Percentiles rank a stretch among this genome's conserved stretches.
phyloP scores from a whole-genome alignment of 1,284 basidiomycete species.

The Irpex sp. region DNA sequence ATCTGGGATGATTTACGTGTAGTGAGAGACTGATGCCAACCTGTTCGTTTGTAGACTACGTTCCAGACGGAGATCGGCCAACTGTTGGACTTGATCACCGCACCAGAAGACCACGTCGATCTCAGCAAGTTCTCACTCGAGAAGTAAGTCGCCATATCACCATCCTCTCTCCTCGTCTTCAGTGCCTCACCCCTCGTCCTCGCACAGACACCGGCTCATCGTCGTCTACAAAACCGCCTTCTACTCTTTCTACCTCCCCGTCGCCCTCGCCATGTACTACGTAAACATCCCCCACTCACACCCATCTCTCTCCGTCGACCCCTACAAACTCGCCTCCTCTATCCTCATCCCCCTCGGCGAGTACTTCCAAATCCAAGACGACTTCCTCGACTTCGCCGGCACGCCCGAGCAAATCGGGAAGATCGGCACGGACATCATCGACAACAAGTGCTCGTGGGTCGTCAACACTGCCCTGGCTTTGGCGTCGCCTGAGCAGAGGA shows the following conservation, averaged over 20 bases:
- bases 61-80: slow-evolving; percentile 97
- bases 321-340: slow-evolving; percentile 78
- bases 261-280: slow-evolving; percentile 90
- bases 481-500: slow-evolving; percentile 53
- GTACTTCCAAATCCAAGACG: slow-evolving; percentile 99
- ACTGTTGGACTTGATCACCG: slow-evolving; percentile 93
- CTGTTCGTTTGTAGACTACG: slow-evolving; percentile 50
- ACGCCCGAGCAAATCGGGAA: slow-evolving; percentile 94
- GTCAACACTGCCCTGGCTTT: slow-evolving; percentile 83
- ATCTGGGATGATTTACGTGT: too few relatives aligned
- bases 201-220: slow-evolving; percentile 81
- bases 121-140: slow-evolving; percentile 84
- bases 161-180: not conserved
- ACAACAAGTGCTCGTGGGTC: slow-evolving; percentile 99
- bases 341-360: slow-evolving; percentile 94
- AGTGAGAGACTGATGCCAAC: too few relatives aligned
- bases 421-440: slow-evolving; percentile 96
- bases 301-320: slow-evolving; percentile 33
- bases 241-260: slow-evolving; percentile 99
- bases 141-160: slow-evolving; percentile 47
- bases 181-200: not conserved
- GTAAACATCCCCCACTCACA: slow-evolving; percentile 56
- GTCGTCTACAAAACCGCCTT: slow-evolving; percentile 98
- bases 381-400: slow-evolving; percentile 93
- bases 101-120: slow-evolving; percentile 88